Evolutionary conservation across 140 eudicot genomes (phyloP), one percentile per base, ranked within the genome.

Genomic region (Anethum foeniculum): DNA sequence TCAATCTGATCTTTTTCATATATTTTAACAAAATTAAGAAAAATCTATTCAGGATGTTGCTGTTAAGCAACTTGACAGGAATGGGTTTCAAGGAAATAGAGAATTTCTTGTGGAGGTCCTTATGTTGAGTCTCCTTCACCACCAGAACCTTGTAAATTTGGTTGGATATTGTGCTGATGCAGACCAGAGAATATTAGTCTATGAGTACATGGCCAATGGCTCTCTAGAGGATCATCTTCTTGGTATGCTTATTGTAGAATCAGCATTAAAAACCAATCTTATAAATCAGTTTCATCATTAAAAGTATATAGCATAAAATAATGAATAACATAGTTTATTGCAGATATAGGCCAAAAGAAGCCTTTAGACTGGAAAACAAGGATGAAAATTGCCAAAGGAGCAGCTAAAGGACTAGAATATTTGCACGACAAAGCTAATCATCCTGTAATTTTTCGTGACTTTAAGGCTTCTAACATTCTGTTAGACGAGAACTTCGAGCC

Each of bases 81-180:
- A 86, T 81, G 94, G 91, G 12, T 86, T 86, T 62, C 91, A 90
- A 84, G 91, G 91, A 43, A 86, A 87, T 77, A 76, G 83, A 69
- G 93, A 89, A 62, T 89, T 89, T 39, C 88, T 89, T 10, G 89
- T 89, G 51, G 93, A 89, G 69, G 91, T 89, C 71, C 75, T 89
- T 76, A 81, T 89, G 78, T 76, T 89, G 69, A 85, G 90, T 78
- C 90, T 86, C 74, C 88, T 88, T 74, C 87, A 84, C 71, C 90
- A 88, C 71, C 32, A 83, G 36, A 82, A 90, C 82, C 90, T 90
- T 44, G 94, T 90, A 39, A 88, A 81, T 56, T 77, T 90, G 77
- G 82, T 88, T 21, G 94, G 94, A 74, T 90, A 90, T 43, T 88
- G 91, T 49, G 76, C 81, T 27, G 91, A 90, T 49, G 91, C 88